phyloP scores from a whole-genome alignment of 177 flowering plant genomes.

The Vitis hybrid region DNA sequence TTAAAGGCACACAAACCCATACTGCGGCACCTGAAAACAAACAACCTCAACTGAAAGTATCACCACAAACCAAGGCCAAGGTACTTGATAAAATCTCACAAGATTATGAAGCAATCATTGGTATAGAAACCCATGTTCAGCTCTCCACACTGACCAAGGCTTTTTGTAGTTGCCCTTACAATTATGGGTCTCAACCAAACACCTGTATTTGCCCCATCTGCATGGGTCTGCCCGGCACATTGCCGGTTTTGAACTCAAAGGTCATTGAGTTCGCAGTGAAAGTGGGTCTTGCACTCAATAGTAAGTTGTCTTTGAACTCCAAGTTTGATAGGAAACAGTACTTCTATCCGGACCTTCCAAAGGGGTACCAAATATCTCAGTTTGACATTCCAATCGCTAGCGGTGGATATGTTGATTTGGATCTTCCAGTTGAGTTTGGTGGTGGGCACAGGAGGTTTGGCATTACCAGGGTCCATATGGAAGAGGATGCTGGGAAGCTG shows the following conservation, averaged over 20 bases:
- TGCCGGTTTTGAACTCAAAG: slow-evolving; percentile 85
- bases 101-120: slow-evolving; percentile 81
- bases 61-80: slow-evolving; percentile 21
- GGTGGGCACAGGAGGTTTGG: slow-evolving; percentile 93
- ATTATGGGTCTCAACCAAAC: slow-evolving; percentile 83
- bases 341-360: slow-evolving; percentile 93
- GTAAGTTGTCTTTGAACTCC: slow-evolving; percentile 63
- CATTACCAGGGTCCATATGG: slow-evolving; percentile 94
- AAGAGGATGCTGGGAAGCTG: slow-evolving; percentile 98
- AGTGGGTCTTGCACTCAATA: slow-evolving; percentile 82
- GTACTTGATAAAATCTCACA: slow-evolving; percentile 33
- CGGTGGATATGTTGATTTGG: slow-evolving; percentile 72
- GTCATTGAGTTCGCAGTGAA: slow-evolving; percentile 80
- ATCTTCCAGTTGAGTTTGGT: slow-evolving; percentile 90
- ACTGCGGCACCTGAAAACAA: slow-evolving; percentile 41
- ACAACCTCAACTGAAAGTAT: slow-evolving; percentile 19
- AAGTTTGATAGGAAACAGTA: slow-evolving; percentile 95
- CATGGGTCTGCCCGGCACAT: slow-evolving; percentile 93
- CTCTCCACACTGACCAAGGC: slow-evolving; percentile 83
- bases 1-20: slow-evolving; percentile 35
- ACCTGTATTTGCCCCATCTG: slow-evolving; percentile 79
- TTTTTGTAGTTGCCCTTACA: slow-evolving; percentile 76
- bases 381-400: slow-evolving; percentile 85
- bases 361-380: slow-evolving; percentile 94
- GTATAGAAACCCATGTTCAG: slow-evolving; percentile 95